A percentile compares a stretch with the other conserved stretches of the same genome.
Evolutionary conservation across 306 rosid species (phyloP).

Genomic region (Lathyrus sativus): DNA sequence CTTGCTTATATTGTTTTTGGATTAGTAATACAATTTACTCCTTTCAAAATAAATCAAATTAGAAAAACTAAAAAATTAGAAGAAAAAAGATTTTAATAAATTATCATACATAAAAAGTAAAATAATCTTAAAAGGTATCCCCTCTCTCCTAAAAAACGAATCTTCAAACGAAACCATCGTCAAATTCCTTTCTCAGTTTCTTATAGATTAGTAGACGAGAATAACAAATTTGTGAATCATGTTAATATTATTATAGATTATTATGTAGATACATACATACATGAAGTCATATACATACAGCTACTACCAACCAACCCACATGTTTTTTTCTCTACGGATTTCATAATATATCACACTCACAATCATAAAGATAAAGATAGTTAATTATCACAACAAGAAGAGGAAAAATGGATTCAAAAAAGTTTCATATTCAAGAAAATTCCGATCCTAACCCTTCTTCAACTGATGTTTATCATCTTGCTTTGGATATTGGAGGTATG

Average conservation of each 20-base stretch:
- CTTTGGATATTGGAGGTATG: conserved; percentile 89
- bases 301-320: conserved; percentile 4
- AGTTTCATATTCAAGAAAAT: conserved; percentile 31
- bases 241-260: neutral
- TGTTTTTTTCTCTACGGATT: neutral
- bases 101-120: too few species aligned
- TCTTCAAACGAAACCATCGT: too few species aligned
- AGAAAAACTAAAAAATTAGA: too few species aligned
- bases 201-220: neutral
- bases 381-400: neutral
- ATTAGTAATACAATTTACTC: too few species aligned
- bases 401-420: conserved; percentile 49
- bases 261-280: neutral
- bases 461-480: conserved; percentile 62
- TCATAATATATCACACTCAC: conserved; percentile 5
- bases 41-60: too few species aligned
- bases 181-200: too few species aligned
- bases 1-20: too few species aligned
- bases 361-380: neutral
- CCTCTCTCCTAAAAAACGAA: too few species aligned
- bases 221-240: conserved; percentile 1
- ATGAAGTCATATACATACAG: conserved; percentile 11
- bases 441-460: conserved; percentile 46
- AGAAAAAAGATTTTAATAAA: too few species aligned
- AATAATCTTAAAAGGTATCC: too few species aligned